phyloP scores from a whole-genome alignment of 1,284 basidiomycete genomes.

The Malassezia sp. region DNA sequence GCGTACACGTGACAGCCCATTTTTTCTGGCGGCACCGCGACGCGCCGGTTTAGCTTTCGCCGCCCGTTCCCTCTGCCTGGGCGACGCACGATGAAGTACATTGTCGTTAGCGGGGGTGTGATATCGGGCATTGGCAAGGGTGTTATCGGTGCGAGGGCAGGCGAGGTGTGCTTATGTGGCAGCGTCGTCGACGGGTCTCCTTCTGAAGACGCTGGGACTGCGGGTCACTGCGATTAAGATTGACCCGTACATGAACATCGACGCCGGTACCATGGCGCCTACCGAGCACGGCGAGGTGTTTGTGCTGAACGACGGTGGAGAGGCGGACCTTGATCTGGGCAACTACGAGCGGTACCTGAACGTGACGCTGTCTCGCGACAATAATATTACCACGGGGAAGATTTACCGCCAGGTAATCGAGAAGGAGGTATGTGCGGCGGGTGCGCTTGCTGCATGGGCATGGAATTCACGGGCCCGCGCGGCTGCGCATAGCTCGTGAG shows the following conservation, averaged over 20 bases:
- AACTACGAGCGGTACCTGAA: slow-evolving; percentile 98
- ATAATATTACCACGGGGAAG: slow-evolving; percentile 98
- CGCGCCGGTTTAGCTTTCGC: neutral
- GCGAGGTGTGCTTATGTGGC: neutral
- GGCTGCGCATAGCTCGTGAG: neutral
- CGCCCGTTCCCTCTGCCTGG: too few relatives aligned
- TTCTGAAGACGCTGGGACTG: slow-evolving; percentile 86
- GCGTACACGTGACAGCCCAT: slow-evolving; percentile 6
- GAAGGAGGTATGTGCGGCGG: too few relatives aligned
- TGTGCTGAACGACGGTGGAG: slow-evolving; percentile 94
- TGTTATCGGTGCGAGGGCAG: slow-evolving; percentile 43
- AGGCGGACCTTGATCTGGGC: slow-evolving; percentile 92
- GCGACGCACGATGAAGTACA: slow-evolving; percentile 47
- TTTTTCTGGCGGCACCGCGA: slow-evolving; percentile 3
- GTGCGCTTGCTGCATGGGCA: too few relatives aligned
- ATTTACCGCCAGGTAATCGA: slow-evolving; percentile 95
- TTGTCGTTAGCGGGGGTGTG: slow-evolving; percentile 48
- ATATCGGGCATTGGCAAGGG: slow-evolving; percentile 51
- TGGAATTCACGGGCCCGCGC: too few relatives aligned
- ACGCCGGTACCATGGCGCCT: slow-evolving; percentile 97
- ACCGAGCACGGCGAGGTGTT: slow-evolving; percentile 99
- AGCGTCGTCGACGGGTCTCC: slow-evolving; percentile 88
- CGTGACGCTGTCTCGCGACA: slow-evolving; percentile 82
- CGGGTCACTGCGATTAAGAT: slow-evolving; percentile 99
- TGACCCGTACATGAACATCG: slow-evolving; percentile 99